A percentile compares a stretch with the other conserved stretches of the same genome.
Conservation (phyloP, 176 grass and related monocot genomes). For the Bothriochloa decipiens region DNA sequence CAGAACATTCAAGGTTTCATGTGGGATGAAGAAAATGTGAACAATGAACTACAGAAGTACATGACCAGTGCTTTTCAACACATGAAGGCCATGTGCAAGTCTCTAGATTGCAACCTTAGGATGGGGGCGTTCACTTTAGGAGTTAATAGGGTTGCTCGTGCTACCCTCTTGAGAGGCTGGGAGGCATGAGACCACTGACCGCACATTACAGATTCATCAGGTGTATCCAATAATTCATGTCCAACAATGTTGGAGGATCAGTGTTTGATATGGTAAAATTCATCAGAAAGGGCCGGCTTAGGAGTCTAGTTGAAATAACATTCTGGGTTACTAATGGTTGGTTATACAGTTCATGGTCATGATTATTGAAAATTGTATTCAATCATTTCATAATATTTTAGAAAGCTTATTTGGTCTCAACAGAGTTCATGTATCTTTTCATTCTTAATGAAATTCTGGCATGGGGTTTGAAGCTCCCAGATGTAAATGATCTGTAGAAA, state of each 20-base stretch:
- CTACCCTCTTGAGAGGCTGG: slow-evolving; percentile 94
- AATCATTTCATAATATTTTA: not conserved
- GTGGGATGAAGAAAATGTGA: slow-evolving; percentile 98
- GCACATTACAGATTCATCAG: not conserved
- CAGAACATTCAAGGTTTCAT: slow-evolving; percentile 99
- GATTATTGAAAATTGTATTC: not conserved
- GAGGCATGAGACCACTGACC: slow-evolving; percentile 57
- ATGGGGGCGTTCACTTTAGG: slow-evolving; percentile 97
- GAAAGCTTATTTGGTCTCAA: not conserved
- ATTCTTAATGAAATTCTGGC: not conserved
- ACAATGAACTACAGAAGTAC: slow-evolving; percentile 94
- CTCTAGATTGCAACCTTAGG: slow-evolving; percentile 82
- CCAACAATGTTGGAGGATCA: slow-evolving; percentile 27
- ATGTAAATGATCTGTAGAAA: not conserved
- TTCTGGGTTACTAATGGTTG: not conserved
- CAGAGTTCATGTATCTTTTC: not conserved
- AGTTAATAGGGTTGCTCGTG: slow-evolving; percentile 88
- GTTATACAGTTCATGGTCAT: slow-evolving; percentile 15
- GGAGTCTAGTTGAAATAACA: slow-evolving; percentile 34
- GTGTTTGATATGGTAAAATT: slow-evolving; percentile 29
- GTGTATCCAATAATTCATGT: slow-evolving; percentile 23
- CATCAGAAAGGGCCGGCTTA: slow-evolving; percentile 22
- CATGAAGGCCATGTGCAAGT: slow-evolving; percentile 90
- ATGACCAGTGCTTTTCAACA: slow-evolving; percentile 78
- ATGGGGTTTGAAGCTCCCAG: not conserved